Evolutionary conservation across 495 filamentous ascomycete species (phyloP), one percentile per base, ranked within the genome.

Genomic region (Baudoinia panamericana): DNA sequence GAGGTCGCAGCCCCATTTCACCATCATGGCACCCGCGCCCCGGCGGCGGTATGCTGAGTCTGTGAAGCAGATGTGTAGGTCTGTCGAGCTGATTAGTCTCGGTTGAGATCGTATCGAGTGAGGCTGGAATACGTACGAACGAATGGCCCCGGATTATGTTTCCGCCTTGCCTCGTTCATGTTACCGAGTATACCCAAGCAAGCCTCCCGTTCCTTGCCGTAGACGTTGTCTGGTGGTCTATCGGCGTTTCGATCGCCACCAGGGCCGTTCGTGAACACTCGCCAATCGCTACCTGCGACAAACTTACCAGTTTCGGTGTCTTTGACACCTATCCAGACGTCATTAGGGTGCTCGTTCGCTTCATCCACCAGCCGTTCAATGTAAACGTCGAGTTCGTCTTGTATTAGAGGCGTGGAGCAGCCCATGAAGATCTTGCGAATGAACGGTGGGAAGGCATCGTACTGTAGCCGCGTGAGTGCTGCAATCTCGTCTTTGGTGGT

Each of bases 51-150:
- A 49, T 6, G 38, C 26, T 10, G 32, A 3, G 25, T 44, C 15
- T 2, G 46, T 49, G 46, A 49, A 49, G 40, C 46, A 49, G 20
- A 49, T 49, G 30, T 49, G 39, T 4, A 49, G 40, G 39, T 49
- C 46, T 49, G 22, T 18, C 12, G 15, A 36, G 20, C n/a, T 17
- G 3, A 22, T 23, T 25, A 40, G 15, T 13, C n/a, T 39, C 8
- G 12, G 36, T 17, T 27, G 19, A n/a, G 13, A 5, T n/a, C n/a
- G n/a, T n/a, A n/a, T n/a, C n/a, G n/a, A 5, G 15, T 8, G 10
- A 10, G 24, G 4, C n/a, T 33, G 12, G 9, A 5, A 18, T 11
- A 48, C 45, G 15, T 41, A 48, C 38, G 19, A 19, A 41, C 19
- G n/a, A 41, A 42, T 19, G 37, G 38, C 1, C 45, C 45, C 5